phyloP scores from a whole-genome alignment of 257 asterid genomes.

The Solanum paucissectum region DNA sequence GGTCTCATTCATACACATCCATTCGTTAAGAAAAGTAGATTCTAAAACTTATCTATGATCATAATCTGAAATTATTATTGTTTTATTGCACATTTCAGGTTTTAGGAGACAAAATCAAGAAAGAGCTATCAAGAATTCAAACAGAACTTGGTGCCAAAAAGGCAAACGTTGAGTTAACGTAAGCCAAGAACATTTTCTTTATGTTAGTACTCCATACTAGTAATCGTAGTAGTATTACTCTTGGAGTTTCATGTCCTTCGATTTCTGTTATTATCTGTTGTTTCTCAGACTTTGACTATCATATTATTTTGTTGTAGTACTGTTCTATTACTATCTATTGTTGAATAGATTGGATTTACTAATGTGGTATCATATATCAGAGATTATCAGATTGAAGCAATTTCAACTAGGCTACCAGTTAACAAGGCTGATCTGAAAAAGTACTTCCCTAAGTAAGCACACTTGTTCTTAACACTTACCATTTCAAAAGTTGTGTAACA shows the following conservation, averaged over 20 bases:
- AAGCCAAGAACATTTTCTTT: slow-evolving; percentile 7
- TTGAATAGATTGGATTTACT: neutral
- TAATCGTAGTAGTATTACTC: too few species aligned
- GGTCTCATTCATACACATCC: slow-evolving; percentile 21
- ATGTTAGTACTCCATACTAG: too few species aligned
- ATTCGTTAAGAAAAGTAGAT: too few species aligned
- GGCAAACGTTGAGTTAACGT: slow-evolving; percentile 39
- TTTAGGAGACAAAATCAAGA: slow-evolving; percentile 57
- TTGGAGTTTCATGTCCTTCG: neutral
- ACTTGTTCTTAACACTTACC: neutral
- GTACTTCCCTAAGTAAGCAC: slow-evolving; percentile 53
- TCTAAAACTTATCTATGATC: neutral
- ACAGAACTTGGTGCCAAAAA: slow-evolving; percentile 30
- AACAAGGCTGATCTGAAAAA: slow-evolving; percentile 52
- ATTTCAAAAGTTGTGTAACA: neutral
- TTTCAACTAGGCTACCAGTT: slow-evolving; percentile 71
- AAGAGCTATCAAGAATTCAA: slow-evolving; percentile 39
- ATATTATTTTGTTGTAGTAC: neutral
- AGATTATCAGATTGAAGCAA: slow-evolving; percentile 66
- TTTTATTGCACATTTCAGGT: slow-evolving; percentile 27
- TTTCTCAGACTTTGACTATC: neutral
- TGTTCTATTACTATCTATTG: neutral
- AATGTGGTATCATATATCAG: slow-evolving; percentile 11
- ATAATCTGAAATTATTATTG: neutral
- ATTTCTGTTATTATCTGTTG: neutral